Conservation (phyloP, 169 alveolate species). For the Cryptosporidium sp. region DNA sequence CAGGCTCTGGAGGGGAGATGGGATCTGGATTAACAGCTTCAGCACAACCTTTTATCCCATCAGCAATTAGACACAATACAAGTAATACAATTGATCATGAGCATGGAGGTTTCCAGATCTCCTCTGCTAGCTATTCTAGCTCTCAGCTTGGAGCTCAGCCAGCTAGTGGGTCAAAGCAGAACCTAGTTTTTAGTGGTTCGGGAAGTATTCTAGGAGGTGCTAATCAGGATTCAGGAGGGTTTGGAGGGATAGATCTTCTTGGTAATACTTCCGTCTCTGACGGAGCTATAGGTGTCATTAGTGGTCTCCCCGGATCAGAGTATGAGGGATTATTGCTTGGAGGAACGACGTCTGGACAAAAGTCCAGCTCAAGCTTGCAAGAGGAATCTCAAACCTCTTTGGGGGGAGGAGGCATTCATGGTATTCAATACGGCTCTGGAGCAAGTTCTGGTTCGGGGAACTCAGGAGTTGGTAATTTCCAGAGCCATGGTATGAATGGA, state of each 20-base stretch:
- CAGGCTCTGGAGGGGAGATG: conserved; percentile 9
- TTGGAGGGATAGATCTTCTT: background rate
- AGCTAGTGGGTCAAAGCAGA: background rate
- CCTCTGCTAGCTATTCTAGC: background rate
- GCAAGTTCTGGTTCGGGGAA: background rate
- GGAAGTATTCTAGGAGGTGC: background rate
- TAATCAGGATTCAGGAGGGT: conserved; percentile 1
- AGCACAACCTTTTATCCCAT: conserved; percentile 74
- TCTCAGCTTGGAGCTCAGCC: background rate
- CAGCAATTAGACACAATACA: conserved; percentile 57
- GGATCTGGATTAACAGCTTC: conserved; percentile 54
- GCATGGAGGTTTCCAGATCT: conserved; percentile 22
- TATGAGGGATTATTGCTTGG: conserved; percentile 54
- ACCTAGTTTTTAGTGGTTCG: background rate
- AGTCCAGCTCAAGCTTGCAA: conserved; percentile 11
- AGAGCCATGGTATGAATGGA: background rate
- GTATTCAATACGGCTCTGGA: conserved; percentile 17
- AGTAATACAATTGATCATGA: conserved; percentile 12
- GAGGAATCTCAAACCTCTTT: conserved; percentile 23
- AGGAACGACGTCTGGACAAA: conserved; percentile 44
- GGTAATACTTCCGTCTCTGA: background rate
- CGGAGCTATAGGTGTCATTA: background rate
- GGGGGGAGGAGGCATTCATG: conserved; percentile 24
- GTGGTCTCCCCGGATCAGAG: conserved; percentile 14
- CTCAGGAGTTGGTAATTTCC: background rate